Percentiles rank a stretch among this genome's conserved stretches.
phyloP scores from a whole-genome alignment of 345 rosid genomes.

The Carallia pectinifolia region DNA sequence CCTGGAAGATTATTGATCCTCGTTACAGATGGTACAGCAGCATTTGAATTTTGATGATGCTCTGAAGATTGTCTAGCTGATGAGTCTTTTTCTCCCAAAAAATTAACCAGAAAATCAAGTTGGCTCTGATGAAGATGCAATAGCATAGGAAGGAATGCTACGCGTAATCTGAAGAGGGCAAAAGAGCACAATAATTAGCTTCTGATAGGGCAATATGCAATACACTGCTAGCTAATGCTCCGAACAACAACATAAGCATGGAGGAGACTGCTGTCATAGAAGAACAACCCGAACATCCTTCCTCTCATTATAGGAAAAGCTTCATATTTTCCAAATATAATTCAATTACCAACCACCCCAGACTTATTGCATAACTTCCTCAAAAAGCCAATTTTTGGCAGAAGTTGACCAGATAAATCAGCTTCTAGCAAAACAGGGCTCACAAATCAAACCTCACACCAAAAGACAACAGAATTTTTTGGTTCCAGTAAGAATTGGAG shows the following conservation, averaged over 20 bases:
- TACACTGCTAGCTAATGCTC: neutral
- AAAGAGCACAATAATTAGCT: slow-evolving; percentile 24
- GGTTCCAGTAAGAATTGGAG: neutral
- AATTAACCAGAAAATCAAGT: slow-evolving; percentile 79
- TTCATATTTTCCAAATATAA: neutral
- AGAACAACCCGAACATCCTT: neutral
- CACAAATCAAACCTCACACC: neutral
- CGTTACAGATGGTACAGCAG: slow-evolving; percentile 29
- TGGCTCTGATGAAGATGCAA: slow-evolving; percentile 96
- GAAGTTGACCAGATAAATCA: too few relatives aligned
- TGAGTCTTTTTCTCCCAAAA: slow-evolving; percentile 60
- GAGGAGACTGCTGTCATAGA: neutral
- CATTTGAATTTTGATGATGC: slow-evolving; percentile 37
- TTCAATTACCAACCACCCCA: too few relatives aligned
- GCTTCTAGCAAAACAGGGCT: too few relatives aligned
- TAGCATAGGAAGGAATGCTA: slow-evolving; percentile 73
- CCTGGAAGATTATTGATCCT: slow-evolving; percentile 31
- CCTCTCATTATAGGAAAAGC: neutral
- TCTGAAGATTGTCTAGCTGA: slow-evolving; percentile 42
- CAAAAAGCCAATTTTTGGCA: too few relatives aligned
- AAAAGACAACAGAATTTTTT: neutral
- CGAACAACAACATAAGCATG: neutral
- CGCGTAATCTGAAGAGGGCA: slow-evolving; percentile 52
- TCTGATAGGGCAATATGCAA: neutral
- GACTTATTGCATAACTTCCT: too few relatives aligned